Evolutionary conservation across 331 rosid genomes (phyloP).

Genomic region (Pyracantha coccinea): DNA sequence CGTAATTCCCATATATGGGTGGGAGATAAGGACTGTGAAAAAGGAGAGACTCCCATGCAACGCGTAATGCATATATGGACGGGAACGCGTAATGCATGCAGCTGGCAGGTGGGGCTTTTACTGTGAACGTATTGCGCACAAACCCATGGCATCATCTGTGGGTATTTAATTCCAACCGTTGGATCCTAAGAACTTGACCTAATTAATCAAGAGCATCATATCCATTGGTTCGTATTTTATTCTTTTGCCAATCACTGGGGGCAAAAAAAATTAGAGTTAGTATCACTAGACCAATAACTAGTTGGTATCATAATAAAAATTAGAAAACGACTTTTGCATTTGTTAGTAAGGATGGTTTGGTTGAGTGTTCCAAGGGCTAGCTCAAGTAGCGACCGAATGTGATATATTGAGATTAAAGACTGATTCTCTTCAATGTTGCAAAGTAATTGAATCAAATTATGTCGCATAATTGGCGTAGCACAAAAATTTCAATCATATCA

Average conservation of each 20-base stretch:
- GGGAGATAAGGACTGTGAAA: background rate
- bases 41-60: slow-evolving; percentile 14
- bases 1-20: slow-evolving; percentile 20
- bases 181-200: background rate
- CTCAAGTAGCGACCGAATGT: background rate
- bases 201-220: background rate
- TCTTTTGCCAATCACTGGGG: background rate
- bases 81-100: background rate
- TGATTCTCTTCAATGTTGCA: no score
- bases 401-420: background rate
- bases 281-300: no score
- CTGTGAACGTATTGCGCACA: background rate
- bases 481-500: no score
- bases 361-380: no score
- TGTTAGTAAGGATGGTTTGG: background rate
- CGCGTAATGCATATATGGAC: no score
- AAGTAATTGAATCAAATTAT: no score
- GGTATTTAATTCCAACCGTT: background rate
- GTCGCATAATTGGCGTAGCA: background rate
- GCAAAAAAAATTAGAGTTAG: no score
- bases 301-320: no score
- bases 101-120: background rate
- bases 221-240: background rate
- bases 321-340: background rate
- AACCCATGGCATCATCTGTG: background rate